Conservation (phyloP, 2,329 filamentous ascomycete genomes). For the Arachnomyces sp. region DNA sequence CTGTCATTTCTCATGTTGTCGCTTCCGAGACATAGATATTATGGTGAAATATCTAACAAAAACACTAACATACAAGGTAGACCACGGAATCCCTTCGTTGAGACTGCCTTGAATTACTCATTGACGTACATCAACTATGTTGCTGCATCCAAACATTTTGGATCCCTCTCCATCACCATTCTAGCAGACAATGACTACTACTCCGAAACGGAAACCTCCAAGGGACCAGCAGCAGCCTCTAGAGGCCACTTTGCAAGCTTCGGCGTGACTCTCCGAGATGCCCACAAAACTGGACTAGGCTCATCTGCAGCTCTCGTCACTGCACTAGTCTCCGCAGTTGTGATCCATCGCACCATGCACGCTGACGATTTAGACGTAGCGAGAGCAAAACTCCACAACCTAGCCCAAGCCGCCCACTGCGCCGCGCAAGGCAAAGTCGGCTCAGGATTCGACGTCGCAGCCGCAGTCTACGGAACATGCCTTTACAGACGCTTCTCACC, state of each 20-base stretch:
- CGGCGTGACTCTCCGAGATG: slow-evolving; percentile 62
- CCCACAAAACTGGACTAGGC: slow-evolving; percentile 92
- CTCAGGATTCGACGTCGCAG: slow-evolving; percentile 89
- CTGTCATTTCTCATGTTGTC: not conserved
- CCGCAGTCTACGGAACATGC: slow-evolving; percentile 85
- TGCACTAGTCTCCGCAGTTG: slow-evolving; percentile 54
- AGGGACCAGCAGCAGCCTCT: slow-evolving; percentile 24
- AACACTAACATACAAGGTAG: slow-evolving; percentile 27
- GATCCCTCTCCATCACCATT: slow-evolving; percentile 68
- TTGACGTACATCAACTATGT: slow-evolving; percentile 64
- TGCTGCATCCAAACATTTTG: slow-evolving; percentile 47
- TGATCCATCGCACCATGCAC: slow-evolving; percentile 36
- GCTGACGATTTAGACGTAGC: slow-evolving; percentile 40
- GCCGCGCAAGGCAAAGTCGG: slow-evolving; percentile 95
- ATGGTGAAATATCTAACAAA: slow-evolving; percentile 1
- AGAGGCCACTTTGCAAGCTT: slow-evolving; percentile 64
- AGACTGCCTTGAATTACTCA: slow-evolving; percentile 80
- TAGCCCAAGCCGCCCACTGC: slow-evolving; percentile 88
- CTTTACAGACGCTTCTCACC: slow-evolving; percentile 91
- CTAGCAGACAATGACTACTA: slow-evolving; percentile 97
- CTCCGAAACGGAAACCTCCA: slow-evolving; percentile 54
- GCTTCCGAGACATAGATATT: not conserved
- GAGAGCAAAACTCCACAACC: slow-evolving; percentile 68
- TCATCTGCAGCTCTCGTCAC: slow-evolving; percentile 93
- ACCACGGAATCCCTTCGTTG: slow-evolving; percentile 74